phyloP scores from a whole-genome alignment of 208 protist genomes.

The Strigomonas galati region DNA sequence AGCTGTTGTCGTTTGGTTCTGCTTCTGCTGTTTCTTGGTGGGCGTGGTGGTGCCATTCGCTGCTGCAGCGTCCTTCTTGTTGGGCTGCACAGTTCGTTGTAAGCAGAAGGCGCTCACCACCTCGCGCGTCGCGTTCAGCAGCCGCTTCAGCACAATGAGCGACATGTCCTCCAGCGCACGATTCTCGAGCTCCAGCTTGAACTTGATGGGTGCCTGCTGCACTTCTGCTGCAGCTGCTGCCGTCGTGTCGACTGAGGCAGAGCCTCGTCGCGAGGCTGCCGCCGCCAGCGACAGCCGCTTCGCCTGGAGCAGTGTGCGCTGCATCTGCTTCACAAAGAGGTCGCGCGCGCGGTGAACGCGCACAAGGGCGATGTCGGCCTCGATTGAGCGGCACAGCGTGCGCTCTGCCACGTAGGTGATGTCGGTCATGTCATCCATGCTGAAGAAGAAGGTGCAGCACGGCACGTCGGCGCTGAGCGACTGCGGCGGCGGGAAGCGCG shows the following conservation, averaged over 20 bases:
- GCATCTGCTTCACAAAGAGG: conserved; percentile 35
- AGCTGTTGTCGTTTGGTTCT: too few relatives aligned
- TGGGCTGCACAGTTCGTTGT: not conserved
- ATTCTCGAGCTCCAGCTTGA: conserved; percentile 73
- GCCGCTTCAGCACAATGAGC: conserved; percentile 32
- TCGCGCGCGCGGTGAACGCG: conserved; percentile 62
- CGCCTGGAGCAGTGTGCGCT: conserved; percentile 15
- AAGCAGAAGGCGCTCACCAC: conserved; percentile 26
- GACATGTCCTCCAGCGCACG: conserved; percentile 46
- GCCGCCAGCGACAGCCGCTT: conserved; percentile 5
- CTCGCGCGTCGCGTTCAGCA: conserved; percentile 37
- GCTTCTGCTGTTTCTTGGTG: not conserved
- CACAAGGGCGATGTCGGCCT: conserved; percentile 55
- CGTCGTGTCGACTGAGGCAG: not conserved
- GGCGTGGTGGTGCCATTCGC: conserved; percentile 17
- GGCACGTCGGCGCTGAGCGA: not conserved
- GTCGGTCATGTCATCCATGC: conserved; percentile 37
- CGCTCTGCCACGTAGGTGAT: conserved; percentile 26
- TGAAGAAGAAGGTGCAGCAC: conserved; percentile 44
- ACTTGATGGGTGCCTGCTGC: conserved; percentile 23
- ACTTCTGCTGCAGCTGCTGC: not conserved
- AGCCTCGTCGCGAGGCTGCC: not conserved
- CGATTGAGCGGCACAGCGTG: conserved; percentile 40
- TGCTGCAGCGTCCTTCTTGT: not conserved
- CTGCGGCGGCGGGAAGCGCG: conserved; percentile 17